phyloP scores from a whole-genome alignment of 768 basidiomycete genomes.

The Phlebiopsis flavidoalba region DNA sequence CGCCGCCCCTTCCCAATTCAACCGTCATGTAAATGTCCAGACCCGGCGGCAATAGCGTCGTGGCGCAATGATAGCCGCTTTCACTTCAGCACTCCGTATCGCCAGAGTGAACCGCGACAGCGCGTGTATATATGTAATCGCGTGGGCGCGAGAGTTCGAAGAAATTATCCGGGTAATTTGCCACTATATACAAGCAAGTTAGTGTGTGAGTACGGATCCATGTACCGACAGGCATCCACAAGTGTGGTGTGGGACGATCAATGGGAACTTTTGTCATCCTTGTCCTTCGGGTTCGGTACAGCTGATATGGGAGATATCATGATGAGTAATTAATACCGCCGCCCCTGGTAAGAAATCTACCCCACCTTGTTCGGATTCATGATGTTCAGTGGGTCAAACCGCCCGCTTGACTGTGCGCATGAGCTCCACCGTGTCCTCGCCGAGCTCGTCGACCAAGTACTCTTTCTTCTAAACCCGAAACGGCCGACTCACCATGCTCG shows the following conservation, averaged over 20 bases:
- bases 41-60: neutral
- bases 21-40: too few species aligned
- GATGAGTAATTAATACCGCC: slow-evolving; percentile 1
- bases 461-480: slow-evolving; percentile 44
- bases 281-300: slow-evolving; percentile 1
- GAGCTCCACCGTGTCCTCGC: slow-evolving; percentile 42
- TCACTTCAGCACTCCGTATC: too few species aligned
- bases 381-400: slow-evolving; percentile 39
- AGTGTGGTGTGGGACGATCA: neutral
- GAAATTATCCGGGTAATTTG: neutral
- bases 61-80: neutral
- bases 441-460: slow-evolving; percentile 43
- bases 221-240: neutral
- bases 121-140: too few species aligned
- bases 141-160: too few species aligned
- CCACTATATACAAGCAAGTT: neutral
- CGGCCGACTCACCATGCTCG: slow-evolving; percentile 41
- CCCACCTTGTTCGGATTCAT: slow-evolving; percentile 44
- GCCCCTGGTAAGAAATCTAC: neutral
- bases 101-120: too few species aligned
- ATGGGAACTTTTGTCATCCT: neutral
- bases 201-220: neutral
- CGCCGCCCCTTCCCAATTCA: too few species aligned
- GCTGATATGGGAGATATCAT: neutral
- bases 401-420: slow-evolving; percentile 46